Percentiles rank a stretch among this genome's conserved stretches.
Evolutionary conservation across 2,329 filamentous ascomycete species (phyloP).

Genomic region (Simplicillium aogashimaense): DNA sequence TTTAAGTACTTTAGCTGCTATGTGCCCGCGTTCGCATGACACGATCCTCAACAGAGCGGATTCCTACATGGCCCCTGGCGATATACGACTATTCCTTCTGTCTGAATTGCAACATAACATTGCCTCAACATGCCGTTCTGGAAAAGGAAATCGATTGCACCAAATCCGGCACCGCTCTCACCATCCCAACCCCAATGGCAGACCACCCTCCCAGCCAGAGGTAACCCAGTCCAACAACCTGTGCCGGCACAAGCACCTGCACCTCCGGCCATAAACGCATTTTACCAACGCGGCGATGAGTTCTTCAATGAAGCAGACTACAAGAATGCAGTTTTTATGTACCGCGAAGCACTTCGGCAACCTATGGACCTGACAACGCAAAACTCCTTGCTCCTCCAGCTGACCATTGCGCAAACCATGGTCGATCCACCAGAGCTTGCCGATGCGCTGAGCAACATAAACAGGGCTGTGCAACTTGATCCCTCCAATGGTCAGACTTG

Average conservation of each 20-base stretch:
- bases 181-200: not conserved
- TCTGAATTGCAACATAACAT: too few species aligned
- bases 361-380: not conserved
- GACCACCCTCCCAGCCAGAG: not conserved
- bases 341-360: not conserved
- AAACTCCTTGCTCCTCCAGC: not conserved
- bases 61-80: too few species aligned
- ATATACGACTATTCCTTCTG: too few species aligned
- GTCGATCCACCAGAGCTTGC: not conserved
- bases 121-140: too few species aligned
- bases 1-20: too few species aligned
- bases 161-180: too few species aligned
- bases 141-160: too few species aligned
- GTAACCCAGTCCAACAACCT: not conserved
- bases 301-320: constrained; percentile 1
- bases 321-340: not conserved
- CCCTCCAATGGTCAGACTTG: not conserved
- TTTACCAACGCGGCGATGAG: not conserved
- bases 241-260: not conserved
- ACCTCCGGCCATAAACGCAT: not conserved
- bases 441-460: not conserved
- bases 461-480: not conserved
- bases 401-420: not conserved
- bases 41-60: too few species aligned
- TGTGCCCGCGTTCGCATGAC: too few species aligned